phyloP scores from a whole-genome alignment of 2,329 filamentous ascomycete genomes.

The Bipolaris bicolor region DNA sequence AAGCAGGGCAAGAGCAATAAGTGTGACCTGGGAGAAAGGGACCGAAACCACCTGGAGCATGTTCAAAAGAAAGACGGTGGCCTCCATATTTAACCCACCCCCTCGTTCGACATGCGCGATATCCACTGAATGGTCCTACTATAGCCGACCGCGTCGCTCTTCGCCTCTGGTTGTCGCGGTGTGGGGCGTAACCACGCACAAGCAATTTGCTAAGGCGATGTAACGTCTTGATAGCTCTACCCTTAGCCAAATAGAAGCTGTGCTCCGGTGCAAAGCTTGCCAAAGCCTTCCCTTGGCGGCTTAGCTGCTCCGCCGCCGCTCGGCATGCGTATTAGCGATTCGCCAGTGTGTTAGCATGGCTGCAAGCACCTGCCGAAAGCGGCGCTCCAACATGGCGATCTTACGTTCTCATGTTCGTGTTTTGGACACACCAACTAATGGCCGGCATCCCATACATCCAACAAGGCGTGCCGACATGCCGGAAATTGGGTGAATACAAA shows the following conservation, averaged over 20 bases:
- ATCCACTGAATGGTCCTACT: conserved; percentile 9
- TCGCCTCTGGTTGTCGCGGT: conserved; percentile 19
- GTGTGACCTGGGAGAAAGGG: conserved; percentile 12
- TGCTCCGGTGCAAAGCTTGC: conserved; percentile 29
- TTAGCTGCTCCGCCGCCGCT: conserved; percentile 29
- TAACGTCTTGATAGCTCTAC: conserved; percentile 37
- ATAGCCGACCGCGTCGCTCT: conserved; percentile 20
- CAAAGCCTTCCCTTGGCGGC: conserved; percentile 38
- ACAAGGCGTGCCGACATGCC: conserved; percentile 19
- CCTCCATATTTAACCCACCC: conserved; percentile 36
- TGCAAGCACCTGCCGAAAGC: conserved; percentile 35
- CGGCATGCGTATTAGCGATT: conserved; percentile 12
- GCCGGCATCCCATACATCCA: background rate
- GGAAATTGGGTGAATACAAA: conserved; percentile 5
- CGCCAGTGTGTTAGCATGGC: conserved; percentile 10
- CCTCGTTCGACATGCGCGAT: conserved; percentile 10
- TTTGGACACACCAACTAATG: conserved; percentile 16
- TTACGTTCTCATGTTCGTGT: conserved; percentile 34
- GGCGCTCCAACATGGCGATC: conserved; percentile 22
- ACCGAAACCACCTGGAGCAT: conserved; percentile 19
- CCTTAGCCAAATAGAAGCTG: conserved; percentile 16
- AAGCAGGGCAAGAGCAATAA: conserved; percentile 5
- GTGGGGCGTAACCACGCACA: conserved; percentile 31
- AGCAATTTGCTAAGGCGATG: conserved; percentile 36
- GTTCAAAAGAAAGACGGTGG: conserved; percentile 13